A percentile compares a stretch with the other conserved stretches of the same genome.
Conservation (phyloP, 257 asterid species). For the Solanum rostratum region DNA sequence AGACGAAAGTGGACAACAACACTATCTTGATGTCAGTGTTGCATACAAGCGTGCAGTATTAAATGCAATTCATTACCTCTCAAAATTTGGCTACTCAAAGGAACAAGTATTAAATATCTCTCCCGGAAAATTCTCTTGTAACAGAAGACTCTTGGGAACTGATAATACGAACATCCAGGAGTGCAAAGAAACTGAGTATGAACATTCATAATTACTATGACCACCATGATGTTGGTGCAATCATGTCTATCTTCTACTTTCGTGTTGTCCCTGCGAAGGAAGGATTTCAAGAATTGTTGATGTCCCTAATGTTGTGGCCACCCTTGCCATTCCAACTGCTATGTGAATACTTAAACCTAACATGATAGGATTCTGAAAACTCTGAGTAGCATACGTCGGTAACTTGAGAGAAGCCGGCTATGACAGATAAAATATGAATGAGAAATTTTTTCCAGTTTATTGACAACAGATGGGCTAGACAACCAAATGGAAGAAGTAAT, state of each 20-base stretch:
- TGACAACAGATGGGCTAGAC: not conserved
- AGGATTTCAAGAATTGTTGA: slow-evolving; percentile 95
- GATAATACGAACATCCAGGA: not conserved
- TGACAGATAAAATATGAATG: not conserved
- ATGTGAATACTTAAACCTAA: not conserved
- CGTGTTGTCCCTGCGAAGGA: slow-evolving; percentile 98
- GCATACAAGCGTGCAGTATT: slow-evolving; percentile 96
- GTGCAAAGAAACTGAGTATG: not conserved
- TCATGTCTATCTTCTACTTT: slow-evolving; percentile 77
- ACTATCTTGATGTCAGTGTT: slow-evolving; percentile 73
- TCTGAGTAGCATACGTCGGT: not conserved
- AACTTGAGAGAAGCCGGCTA: not conserved
- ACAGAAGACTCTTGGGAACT: not conserved
- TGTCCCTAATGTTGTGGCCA: slow-evolving; percentile 83
- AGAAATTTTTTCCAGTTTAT: not conserved
- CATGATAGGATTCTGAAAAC: not conserved
- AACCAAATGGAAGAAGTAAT: not conserved
- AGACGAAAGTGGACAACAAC: slow-evolving; percentile 84
- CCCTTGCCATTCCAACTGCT: slow-evolving; percentile 82
- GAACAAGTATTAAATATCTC: slow-evolving; percentile 49
- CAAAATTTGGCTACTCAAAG: slow-evolving; percentile 84
- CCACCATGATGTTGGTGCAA: not conserved
- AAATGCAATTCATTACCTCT: slow-evolving; percentile 76
- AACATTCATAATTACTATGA: not conserved
- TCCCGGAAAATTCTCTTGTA: not conserved